Percentiles rank a stretch among this genome's conserved stretches.
These are phyloP conservation scores for Plectranthus barbatus DNA, from an alignment of 257 asterid genomes.

Conservation along the genomic window DNA sequence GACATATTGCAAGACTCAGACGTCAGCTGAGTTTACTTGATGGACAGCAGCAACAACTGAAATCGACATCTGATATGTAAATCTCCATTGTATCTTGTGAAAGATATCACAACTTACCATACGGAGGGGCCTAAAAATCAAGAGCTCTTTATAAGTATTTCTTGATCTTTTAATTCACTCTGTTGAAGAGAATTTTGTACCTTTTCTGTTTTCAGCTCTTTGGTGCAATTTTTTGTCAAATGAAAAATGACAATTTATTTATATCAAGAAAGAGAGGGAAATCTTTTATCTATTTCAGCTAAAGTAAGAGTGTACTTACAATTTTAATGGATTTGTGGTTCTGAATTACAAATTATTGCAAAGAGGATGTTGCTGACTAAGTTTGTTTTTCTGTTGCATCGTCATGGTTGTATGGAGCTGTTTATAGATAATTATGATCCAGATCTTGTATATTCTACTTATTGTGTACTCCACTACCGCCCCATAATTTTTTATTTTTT, in stretches of 20 bases:
- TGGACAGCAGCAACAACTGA: slow-evolving; percentile 57
- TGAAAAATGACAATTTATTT: slow-evolving; percentile 6
- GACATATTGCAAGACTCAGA: slow-evolving; percentile 74
- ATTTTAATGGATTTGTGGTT: background rate
- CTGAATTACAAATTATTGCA: background rate
- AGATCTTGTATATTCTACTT: background rate
- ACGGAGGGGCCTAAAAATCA: slow-evolving; percentile 10
- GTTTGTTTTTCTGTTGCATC: background rate
- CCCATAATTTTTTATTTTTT: background rate
- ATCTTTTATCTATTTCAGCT: background rate
- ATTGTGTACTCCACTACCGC: background rate
- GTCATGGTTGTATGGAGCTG: background rate
- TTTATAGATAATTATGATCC: background rate
- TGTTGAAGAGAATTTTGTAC: slow-evolving; percentile 16
- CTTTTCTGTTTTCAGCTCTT: slow-evolving; percentile 17
- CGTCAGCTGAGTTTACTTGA: slow-evolving; percentile 69
- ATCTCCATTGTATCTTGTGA: slow-evolving; percentile 15
- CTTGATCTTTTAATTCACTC: slow-evolving; percentile 11
- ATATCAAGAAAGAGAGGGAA: background rate
- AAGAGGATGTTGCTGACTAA: background rate
- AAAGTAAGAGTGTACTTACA: background rate
- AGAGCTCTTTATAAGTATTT: slow-evolving; percentile 11
- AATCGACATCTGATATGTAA: slow-evolving; percentile 51
- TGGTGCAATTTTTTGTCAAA: slow-evolving; percentile 15
- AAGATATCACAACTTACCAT: slow-evolving; percentile 13